phyloP scores from a whole-genome alignment of 2,329 filamentous ascomycete species.

The Aspergillus sp. region DNA sequence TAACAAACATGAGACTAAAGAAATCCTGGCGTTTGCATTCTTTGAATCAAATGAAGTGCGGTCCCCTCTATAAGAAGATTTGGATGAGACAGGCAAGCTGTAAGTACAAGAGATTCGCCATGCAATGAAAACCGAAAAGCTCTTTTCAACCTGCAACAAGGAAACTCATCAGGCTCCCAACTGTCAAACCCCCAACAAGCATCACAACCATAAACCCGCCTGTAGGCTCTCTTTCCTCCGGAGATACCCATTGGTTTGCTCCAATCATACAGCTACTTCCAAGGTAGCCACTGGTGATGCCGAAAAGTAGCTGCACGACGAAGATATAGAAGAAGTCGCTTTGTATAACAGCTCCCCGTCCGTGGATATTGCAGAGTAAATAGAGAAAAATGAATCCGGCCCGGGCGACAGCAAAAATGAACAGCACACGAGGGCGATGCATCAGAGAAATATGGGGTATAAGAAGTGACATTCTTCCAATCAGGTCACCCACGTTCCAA shows the following conservation, averaged over 20 bases:
- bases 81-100: too few species aligned
- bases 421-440: slow-evolving; percentile 57
- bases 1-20: too few species aligned
- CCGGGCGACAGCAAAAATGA: slow-evolving; percentile 58
- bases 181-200: slow-evolving; percentile 73
- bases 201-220: slow-evolving; percentile 91
- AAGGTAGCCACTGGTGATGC: slow-evolving; percentile 77
- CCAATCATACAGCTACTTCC: slow-evolving; percentile 89
- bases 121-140: neutral
- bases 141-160: slow-evolving; percentile 46
- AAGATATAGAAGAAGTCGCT: slow-evolving; percentile 86
- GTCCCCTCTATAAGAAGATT: too few species aligned
- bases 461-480: slow-evolving; percentile 63
- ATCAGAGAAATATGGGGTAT: slow-evolving; percentile 49
- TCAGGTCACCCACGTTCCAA: slow-evolving; percentile 85
- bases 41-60: too few species aligned
- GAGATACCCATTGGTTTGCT: slow-evolving; percentile 69
- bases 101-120: too few species aligned
- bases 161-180: slow-evolving; percentile 87
- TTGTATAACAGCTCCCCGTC: slow-evolving; percentile 60
- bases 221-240: slow-evolving; percentile 75
- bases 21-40: too few species aligned
- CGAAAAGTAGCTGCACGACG: slow-evolving; percentile 75
- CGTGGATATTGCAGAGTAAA: slow-evolving; percentile 77
- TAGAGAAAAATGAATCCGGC: slow-evolving; percentile 74